Conservation (phyloP, 371 early-diverging fungal genomes). For the Lichtheimia hyalospora region DNA sequence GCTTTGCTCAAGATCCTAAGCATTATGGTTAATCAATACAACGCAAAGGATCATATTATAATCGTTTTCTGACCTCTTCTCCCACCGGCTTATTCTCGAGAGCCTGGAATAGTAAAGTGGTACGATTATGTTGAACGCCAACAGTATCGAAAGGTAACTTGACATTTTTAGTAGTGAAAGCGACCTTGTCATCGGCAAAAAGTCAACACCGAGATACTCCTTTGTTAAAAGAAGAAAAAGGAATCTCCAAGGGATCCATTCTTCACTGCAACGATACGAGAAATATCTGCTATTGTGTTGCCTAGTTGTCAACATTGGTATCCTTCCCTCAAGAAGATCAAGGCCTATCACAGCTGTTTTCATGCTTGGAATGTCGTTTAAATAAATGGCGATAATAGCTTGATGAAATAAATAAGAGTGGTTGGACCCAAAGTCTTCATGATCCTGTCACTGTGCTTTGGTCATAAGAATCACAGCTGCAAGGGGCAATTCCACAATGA, state of each 20-base stretch:
- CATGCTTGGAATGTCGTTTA: too few relatives aligned
- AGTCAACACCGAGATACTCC: conserved; percentile 98
- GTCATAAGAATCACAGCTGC: too few relatives aligned
- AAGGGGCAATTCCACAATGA: too few relatives aligned
- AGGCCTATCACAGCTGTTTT: too few relatives aligned
- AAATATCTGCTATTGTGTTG: too few relatives aligned
- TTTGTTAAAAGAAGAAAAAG: conserved; percentile 42
- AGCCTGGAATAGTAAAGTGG: conserved; percentile 74
- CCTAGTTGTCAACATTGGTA: too few relatives aligned
- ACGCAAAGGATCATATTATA: neutral
- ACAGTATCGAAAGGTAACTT: conserved; percentile 84
- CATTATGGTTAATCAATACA: neutral
- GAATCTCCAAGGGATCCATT: neutral
- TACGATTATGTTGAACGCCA: conserved; percentile 84
- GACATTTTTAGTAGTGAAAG: conserved; percentile 83
- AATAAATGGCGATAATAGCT: too few relatives aligned
- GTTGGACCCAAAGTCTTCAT: too few relatives aligned
- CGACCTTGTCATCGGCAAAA: conserved; percentile 83
- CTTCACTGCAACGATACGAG: too few relatives aligned
- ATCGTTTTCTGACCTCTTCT: conserved; percentile 56
- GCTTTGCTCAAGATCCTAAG: conserved; percentile 86
- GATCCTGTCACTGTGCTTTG: too few relatives aligned
- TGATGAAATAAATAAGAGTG: too few relatives aligned
- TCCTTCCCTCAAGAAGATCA: too few relatives aligned
- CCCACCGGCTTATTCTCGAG: conserved; percentile 88